Conservation (phyloP, 2,329 filamentous ascomycete species). For the Colletotrichum musicola region DNA sequence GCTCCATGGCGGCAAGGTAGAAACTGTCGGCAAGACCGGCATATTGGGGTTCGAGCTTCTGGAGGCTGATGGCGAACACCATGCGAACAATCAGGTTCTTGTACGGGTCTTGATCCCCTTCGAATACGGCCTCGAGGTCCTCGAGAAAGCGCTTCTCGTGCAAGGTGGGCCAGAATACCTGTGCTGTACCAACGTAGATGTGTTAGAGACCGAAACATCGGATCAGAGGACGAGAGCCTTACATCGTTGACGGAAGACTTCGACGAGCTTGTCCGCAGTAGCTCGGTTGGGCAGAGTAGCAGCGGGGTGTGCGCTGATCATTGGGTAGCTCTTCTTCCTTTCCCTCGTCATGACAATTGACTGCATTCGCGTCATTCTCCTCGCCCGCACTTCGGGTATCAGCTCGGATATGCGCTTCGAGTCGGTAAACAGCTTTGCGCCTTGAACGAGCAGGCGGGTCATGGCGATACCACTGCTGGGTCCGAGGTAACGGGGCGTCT, state of each 20-base stretch:
- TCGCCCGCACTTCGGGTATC: constrained; percentile 79
- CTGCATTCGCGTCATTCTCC: constrained; percentile 68
- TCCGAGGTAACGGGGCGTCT: constrained; percentile 88
- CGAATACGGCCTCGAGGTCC: constrained; percentile 85
- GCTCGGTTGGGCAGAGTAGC: constrained; percentile 78
- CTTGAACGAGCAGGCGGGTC: constrained; percentile 93
- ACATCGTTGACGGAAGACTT: constrained; percentile 90
- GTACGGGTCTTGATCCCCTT: constrained; percentile 80
- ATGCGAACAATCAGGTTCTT: constrained; percentile 91
- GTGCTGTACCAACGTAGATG: constrained; percentile 65
- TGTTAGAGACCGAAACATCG: constrained; percentile 36
- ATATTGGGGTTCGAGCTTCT: constrained; percentile 90
- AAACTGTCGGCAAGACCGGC: constrained; percentile 96
- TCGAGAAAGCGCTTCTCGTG: constrained; percentile 84
- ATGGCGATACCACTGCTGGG: constrained; percentile 97
- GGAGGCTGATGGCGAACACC: constrained; percentile 94
- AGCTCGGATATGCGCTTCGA: constrained; percentile 93
- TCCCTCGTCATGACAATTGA: constrained; percentile 67
- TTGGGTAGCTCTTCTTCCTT: constrained; percentile 88
- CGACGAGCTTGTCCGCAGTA: constrained; percentile 82
- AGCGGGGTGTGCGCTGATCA: constrained; percentile 88
- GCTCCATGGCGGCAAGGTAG: constrained; percentile 88
- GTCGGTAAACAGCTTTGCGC: constrained; percentile 93
- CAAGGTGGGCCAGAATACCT: constrained; percentile 87
- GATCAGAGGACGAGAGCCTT: constrained; percentile 44